phyloP scores from a whole-genome alignment of 768 basidiomycete genomes.

The Gymnopilus junonius region DNA sequence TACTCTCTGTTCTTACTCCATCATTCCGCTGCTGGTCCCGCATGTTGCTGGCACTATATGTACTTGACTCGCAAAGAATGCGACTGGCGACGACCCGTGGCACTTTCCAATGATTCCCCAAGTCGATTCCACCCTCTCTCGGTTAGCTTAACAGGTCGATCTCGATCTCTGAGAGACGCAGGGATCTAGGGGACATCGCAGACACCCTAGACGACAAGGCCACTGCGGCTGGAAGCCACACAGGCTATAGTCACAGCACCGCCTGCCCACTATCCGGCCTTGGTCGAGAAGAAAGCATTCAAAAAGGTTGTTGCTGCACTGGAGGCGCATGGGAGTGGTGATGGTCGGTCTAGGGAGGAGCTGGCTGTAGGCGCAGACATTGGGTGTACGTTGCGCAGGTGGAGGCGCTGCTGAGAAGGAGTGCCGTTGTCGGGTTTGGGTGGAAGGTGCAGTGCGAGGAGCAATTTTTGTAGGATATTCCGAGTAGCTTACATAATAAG shows the following conservation, averaged over 20 bases:
- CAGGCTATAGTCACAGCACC: background rate
- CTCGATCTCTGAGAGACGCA: constrained; percentile 39
- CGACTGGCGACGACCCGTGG: background rate
- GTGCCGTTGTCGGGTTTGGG: background rate
- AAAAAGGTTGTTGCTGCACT: too few species aligned
- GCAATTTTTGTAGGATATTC: background rate
- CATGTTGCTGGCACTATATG: constrained; percentile 6
- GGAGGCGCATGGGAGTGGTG: constrained; percentile 24
- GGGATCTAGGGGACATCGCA: constrained; percentile 34
- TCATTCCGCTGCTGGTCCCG: constrained; percentile 35
- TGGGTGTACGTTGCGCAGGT: constrained; percentile 15
- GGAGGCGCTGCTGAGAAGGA: background rate
- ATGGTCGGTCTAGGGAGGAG: constrained; percentile 26
- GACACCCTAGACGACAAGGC: constrained; percentile 23
- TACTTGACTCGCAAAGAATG: background rate
- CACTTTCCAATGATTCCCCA: background rate
- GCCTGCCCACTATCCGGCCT: too few species aligned
- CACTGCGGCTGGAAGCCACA: constrained; percentile 3
- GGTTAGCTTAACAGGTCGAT: constrained; percentile 43
- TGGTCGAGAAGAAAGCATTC: background rate
- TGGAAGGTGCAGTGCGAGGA: background rate
- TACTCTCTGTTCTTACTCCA: constrained; percentile 30
- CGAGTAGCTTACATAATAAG: background rate
- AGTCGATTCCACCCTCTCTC: background rate
- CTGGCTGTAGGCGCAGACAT: constrained; percentile 15